A percentile compares a stretch with the other conserved stretches of the same genome.
Conservation (phyloP, 768 basidiomycete genomes). For the Amanita rubescens region DNA sequence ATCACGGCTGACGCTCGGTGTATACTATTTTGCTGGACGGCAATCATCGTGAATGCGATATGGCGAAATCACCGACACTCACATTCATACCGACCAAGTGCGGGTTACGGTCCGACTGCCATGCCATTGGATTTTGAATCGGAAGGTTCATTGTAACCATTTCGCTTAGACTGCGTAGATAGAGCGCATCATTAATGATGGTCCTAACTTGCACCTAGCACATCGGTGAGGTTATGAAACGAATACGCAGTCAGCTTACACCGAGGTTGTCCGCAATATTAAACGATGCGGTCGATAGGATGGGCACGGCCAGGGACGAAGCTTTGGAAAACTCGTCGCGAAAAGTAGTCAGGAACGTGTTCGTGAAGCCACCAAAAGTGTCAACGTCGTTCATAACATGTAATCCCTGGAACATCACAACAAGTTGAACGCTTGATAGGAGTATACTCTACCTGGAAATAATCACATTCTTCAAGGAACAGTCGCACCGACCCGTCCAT, state of each 20-base stretch:
- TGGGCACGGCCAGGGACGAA: conserved; percentile 48
- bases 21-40: conserved; percentile 21
- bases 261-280: conserved; percentile 28
- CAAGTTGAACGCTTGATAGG: background rate
- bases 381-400: conserved; percentile 59
- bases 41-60: background rate
- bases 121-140: conserved; percentile 35
- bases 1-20: conserved; percentile 54
- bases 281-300: conserved; percentile 42
- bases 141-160: conserved; percentile 44
- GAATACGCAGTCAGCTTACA: conserved; percentile 25
- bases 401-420: conserved; percentile 41
- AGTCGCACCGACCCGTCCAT: conserved; percentile 64
- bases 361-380: conserved; percentile 59
- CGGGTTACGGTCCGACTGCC: conserved; percentile 29
- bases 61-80: conserved; percentile 7
- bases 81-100: conserved; percentile 19
- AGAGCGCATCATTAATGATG: conserved; percentile 57
- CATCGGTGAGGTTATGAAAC: conserved; percentile 7
- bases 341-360: conserved; percentile 49
- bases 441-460: conserved; percentile 47
- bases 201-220: conserved; percentile 30
- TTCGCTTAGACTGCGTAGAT: conserved; percentile 43
- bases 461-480: conserved; percentile 70
- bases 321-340: conserved; percentile 64